A percentile compares a stretch with the other conserved stretches of the same genome.
Conservation (phyloP, 2,329 filamentous ascomycete genomes). For the Microthyrium microscopicum region DNA sequence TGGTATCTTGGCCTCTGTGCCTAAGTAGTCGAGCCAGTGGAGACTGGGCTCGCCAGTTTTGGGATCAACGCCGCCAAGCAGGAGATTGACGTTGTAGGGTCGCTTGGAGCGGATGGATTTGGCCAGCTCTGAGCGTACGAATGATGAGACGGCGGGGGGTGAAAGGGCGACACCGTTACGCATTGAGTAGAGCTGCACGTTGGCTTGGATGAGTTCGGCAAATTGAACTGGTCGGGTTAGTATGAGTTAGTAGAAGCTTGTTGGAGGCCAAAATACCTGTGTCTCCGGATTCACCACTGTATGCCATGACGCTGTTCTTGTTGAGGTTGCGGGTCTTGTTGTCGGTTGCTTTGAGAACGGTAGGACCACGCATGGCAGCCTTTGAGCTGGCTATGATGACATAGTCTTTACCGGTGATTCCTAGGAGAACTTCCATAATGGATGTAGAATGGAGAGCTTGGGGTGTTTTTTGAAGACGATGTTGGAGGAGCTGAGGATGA, state of each 20-base stretch:
- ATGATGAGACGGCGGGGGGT: conserved; percentile 75
- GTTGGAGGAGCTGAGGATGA: background rate
- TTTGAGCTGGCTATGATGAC: conserved; percentile 95
- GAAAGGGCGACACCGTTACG: conserved; percentile 88
- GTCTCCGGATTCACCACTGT: conserved; percentile 89
- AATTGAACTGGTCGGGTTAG: conserved; percentile 60
- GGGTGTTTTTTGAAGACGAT: conserved; percentile 1
- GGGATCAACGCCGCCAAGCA: conserved; percentile 84
- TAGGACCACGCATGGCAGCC: conserved; percentile 93
- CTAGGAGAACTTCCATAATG: conserved; percentile 71
- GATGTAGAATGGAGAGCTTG: background rate
- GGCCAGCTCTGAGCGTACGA: conserved; percentile 86
- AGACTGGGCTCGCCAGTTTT: conserved; percentile 81
- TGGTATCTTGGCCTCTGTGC: conserved; percentile 69
- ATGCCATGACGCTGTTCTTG: conserved; percentile 88
- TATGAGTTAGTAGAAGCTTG: conserved; percentile 2
- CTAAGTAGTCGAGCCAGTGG: conserved; percentile 97
- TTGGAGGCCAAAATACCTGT: conserved; percentile 43
- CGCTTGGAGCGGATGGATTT: conserved; percentile 78
- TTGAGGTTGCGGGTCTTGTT: conserved; percentile 92
- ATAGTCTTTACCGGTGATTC: conserved; percentile 98
- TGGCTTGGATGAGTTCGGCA: conserved; percentile 97
- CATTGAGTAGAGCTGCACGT: conserved; percentile 96
- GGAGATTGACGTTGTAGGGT: conserved; percentile 91
- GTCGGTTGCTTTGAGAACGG: conserved; percentile 84